phyloP scores from a whole-genome alignment of 192 early-diverging fungal genomes.

The Coemansia sp. region DNA sequence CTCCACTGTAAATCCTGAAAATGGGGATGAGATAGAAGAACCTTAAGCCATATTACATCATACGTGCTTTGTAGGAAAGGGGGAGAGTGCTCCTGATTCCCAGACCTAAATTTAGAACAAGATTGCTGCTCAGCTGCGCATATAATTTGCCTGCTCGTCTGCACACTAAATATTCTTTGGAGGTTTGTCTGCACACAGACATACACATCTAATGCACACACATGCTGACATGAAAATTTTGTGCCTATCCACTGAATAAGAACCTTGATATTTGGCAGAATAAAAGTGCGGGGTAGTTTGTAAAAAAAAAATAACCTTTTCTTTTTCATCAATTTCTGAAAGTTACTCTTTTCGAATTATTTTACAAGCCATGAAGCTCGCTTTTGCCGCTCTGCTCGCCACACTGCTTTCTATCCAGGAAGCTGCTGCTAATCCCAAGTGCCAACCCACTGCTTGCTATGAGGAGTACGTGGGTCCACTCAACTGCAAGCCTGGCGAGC shows the following conservation, averaged over 20 bases:
- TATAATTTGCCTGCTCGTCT: not conserved
- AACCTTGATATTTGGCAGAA: not conserved
- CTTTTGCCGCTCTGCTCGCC: not conserved
- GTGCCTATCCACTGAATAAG: not conserved
- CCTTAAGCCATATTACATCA: too few species aligned
- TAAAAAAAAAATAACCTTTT: not conserved
- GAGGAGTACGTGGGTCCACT: conserved; percentile 9
- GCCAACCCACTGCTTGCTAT: conserved; percentile 26
- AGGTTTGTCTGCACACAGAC: not conserved
- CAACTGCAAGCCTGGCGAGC: conserved; percentile 12
- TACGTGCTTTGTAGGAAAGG: too few species aligned
- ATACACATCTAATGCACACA: not conserved
- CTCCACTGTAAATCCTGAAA: too few species aligned
- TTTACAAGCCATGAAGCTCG: conserved; percentile 9
- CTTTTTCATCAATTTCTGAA: not conserved
- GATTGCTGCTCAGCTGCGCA: too few species aligned
- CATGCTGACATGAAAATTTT: not conserved
- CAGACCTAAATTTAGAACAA: too few species aligned
- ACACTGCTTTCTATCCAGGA: not conserved
- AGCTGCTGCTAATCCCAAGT: conserved; percentile 18
- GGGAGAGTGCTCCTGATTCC: too few species aligned
- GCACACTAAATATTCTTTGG: not conserved
- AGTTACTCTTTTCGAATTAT: not conserved
- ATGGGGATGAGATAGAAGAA: too few species aligned
- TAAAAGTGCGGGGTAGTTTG: not conserved